Percentiles rank a stretch among this genome's conserved stretches.
These are phyloP conservation scores for Salvia sclarea DNA, from an alignment of 305 asterid genomes.

Conservation along the genomic window DNA sequence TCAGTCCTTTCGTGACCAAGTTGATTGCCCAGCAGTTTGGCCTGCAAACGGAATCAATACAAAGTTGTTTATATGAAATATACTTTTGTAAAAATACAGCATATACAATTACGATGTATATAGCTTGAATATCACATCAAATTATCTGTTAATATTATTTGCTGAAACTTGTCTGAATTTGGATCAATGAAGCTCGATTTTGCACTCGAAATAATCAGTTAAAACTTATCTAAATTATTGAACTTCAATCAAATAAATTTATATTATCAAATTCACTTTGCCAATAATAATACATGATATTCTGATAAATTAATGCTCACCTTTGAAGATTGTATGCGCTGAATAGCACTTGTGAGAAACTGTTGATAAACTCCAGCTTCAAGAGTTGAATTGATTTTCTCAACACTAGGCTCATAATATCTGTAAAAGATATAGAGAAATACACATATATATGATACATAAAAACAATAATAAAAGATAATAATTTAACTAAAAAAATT, in stretches of 20 bases:
- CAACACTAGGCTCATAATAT: slow-evolving; percentile 51
- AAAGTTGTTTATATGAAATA: not conserved
- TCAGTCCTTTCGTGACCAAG: slow-evolving; percentile 25
- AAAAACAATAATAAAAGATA: too few species aligned
- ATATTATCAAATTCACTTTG: too few species aligned
- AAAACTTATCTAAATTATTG: too few species aligned
- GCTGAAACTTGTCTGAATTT: not conserved
- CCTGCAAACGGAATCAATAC: slow-evolving; percentile 26
- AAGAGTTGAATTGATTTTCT: slow-evolving; percentile 46
- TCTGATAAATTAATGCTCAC: slow-evolving; percentile 39
- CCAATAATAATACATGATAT: too few species aligned
- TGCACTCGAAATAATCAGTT: too few species aligned
- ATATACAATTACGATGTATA: not conserved
- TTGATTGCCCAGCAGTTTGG: slow-evolving; percentile 42
- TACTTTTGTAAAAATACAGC: not conserved
- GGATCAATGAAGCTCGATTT: not conserved
- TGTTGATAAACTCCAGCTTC: slow-evolving; percentile 60
- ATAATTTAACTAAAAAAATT: too few species aligned
- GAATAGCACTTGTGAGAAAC: slow-evolving; percentile 52
- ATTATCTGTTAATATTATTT: not conserved
- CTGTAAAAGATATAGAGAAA: slow-evolving; percentile 36
- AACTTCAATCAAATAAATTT: too few species aligned
- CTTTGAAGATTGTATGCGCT: slow-evolving; percentile 44
- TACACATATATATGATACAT: too few species aligned
- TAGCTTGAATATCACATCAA: not conserved